Evolutionary conservation across 495 filamentous ascomycete genomes (phyloP).

Genomic region (Aspergillus leporis): DNA sequence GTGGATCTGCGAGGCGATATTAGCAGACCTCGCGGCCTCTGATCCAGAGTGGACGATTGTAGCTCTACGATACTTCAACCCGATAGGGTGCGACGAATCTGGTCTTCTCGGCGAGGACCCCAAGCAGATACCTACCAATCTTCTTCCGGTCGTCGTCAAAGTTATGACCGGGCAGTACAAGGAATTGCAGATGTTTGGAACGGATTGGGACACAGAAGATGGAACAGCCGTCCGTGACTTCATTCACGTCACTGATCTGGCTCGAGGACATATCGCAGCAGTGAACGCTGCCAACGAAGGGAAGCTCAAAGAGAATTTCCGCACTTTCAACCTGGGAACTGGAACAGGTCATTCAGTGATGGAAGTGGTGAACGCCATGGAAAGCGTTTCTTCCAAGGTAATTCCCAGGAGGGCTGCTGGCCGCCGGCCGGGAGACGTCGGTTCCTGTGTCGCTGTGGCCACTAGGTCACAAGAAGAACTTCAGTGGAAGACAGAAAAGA

Average conservation of each 20-base stretch:
- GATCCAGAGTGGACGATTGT: slow-evolving; percentile 63
- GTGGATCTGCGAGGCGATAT: slow-evolving; percentile 65
- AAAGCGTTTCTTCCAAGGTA: slow-evolving; percentile 37
- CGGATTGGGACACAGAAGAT: slow-evolving; percentile 65
- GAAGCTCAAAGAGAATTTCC: slow-evolving; percentile 44
- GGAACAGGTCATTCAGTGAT: slow-evolving; percentile 53
- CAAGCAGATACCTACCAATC: slow-evolving; percentile 60
- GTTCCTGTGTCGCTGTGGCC: slow-evolving; percentile 78
- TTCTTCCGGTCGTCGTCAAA: slow-evolving; percentile 61
- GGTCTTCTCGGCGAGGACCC: slow-evolving; percentile 67
- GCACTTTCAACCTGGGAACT: slow-evolving; percentile 55
- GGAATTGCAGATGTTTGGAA: slow-evolving; percentile 60
- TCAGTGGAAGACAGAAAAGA: slow-evolving; percentile 83
- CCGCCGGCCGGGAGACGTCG: slow-evolving; percentile 73
- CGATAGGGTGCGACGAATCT: slow-evolving; percentile 64
- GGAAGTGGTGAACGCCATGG: slow-evolving; percentile 52
- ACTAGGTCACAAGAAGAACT: slow-evolving; percentile 82
- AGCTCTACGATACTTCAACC: slow-evolving; percentile 68
- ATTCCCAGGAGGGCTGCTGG: slow-evolving; percentile 65
- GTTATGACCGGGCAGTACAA: slow-evolving; percentile 57
- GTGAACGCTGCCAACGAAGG: slow-evolving; percentile 42
- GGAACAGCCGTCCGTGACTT: slow-evolving; percentile 60
- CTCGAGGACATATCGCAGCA: slow-evolving; percentile 63
- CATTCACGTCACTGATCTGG: slow-evolving; percentile 66
- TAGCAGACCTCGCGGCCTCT: slow-evolving; percentile 59